phyloP scores from a whole-genome alignment of 2,329 filamentous ascomycete genomes.

The Conoideocrella luteorostrata region DNA sequence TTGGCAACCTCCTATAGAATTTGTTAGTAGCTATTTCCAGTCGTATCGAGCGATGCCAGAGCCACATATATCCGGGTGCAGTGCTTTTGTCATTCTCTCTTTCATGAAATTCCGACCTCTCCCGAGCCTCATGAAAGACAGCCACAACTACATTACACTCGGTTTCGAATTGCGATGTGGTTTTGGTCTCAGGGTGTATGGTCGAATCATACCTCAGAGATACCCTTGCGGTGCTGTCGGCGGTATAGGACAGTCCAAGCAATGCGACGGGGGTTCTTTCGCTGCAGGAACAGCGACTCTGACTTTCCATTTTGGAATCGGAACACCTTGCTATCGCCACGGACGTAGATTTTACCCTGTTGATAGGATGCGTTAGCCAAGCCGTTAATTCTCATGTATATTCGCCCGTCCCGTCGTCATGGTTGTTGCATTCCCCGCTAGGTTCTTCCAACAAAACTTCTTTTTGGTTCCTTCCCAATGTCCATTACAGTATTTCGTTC shows the following conservation, averaged over 20 bases:
- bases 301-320: slow-evolving; percentile 99
- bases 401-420: not conserved
- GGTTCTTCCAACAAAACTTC: no score
- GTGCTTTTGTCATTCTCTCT: slow-evolving; percentile 19
- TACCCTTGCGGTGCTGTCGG: slow-evolving; percentile 99
- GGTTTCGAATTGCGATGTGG: no score
- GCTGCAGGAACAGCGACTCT: slow-evolving; percentile 99
- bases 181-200: no score
- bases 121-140: not conserved
- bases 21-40: slow-evolving; percentile 27
- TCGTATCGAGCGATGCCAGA: no score
- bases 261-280: slow-evolving; percentile 99
- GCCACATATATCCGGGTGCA: no score
- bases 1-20: slow-evolving; percentile 89
- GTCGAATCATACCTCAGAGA: slow-evolving; percentile 82
- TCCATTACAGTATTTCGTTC: no score
- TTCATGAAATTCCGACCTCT: not conserved
- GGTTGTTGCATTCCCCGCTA: no score
- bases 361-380: slow-evolving; percentile 19
- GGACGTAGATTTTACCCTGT: slow-evolving; percentile 99
- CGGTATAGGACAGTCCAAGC: slow-evolving; percentile 98
- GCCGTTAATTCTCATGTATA: not conserved
- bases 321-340: slow-evolving; percentile 99
- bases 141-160: no score
- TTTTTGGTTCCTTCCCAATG: no score